Evolutionary conservation across 2,329 filamentous ascomycete genomes (phyloP), one percentile per base, ranked within the genome.

Genomic region (Scopulariopsis brevicaulis): DNA sequence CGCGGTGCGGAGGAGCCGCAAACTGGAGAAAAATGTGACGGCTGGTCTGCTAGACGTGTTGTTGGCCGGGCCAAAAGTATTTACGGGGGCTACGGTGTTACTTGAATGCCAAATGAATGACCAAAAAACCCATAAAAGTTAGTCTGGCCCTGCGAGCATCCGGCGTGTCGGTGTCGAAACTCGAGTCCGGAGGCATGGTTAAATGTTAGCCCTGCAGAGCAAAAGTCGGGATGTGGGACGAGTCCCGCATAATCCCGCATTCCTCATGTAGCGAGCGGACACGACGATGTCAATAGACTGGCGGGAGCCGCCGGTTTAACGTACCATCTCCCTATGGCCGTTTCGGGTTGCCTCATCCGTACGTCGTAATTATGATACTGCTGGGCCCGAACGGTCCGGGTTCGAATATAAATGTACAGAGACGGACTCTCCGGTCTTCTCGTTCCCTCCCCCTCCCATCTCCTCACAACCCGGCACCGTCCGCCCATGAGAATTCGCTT

Each of bases 11-110:
- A 56, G 55, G 50, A 43, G 50, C 43, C 25, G 40, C 40, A 18
- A 50, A 56, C 55, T 40, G 40, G 43, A 56, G 50, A 50, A 51
- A 50, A 48, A 28, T 56, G 55, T 56, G 55, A 56, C 40, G 55
- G 55, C 55, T 56, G 55, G 55, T 56, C 46, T 56, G 20, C 51
- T 56, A 56, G 55, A 56, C 32, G 46, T 56, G 22, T 51, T 55
- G 54, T 40, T 50, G 46, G 24, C 22, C 22, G 46, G 55, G 32
- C 43, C 55, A 35, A 48, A 56, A 56, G 50, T 43, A 12, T 51
- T 20, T 32, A 34, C 18, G 32, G 25, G 25, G 50, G 43, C 20
- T 48, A 50, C 43, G 55, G 55, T 56, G 43, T 56, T 51, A 32
- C n/a, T 56, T 56, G 55, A 51, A 56, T 56, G 55, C 40, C 46